phyloP scores from a whole-genome alignment of 2,329 filamentous ascomycete species.

The Drechslera avenae region DNA sequence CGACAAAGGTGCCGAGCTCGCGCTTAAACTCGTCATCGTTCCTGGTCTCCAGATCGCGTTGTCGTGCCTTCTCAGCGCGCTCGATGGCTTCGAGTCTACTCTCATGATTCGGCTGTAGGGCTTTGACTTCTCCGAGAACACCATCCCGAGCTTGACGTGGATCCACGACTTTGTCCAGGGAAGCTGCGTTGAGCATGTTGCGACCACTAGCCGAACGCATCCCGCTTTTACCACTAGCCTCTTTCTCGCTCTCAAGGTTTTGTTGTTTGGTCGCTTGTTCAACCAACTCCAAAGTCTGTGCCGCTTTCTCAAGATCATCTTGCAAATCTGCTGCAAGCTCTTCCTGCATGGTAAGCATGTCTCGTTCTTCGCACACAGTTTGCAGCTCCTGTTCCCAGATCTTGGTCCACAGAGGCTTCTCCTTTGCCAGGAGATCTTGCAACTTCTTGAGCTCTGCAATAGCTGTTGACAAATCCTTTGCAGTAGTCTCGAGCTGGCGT shows the following conservation, averaged over 20 bases:
- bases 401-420: constrained; percentile 98
- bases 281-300: constrained; percentile 90
- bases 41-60: constrained; percentile 83
- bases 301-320: constrained; percentile 93
- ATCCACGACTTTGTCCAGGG: constrained; percentile 62
- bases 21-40: constrained; percentile 78
- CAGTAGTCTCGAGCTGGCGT: constrained; percentile 84
- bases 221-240: constrained; percentile 46
- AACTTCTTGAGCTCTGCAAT: constrained; percentile 90
- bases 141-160: constrained; percentile 86
- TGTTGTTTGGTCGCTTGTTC: constrained; percentile 99
- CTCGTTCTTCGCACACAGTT: constrained; percentile 91
- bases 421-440: constrained; percentile 86
- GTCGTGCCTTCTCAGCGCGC: constrained; percentile 88
- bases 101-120: constrained; percentile 92
- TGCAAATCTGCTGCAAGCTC: constrained; percentile 90
- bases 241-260: constrained; percentile 72
- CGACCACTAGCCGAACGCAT: constrained; percentile 57
- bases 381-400: constrained; percentile 99
- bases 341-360: constrained; percentile 94
- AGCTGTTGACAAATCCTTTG: constrained; percentile 82
- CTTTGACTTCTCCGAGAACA: constrained; percentile 89
- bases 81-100: constrained; percentile 93
- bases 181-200: constrained; percentile 41
- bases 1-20: constrained; percentile 83